phyloP scores from a whole-genome alignment of 257 asterid species.

The Scutellaria baicalensis region DNA sequence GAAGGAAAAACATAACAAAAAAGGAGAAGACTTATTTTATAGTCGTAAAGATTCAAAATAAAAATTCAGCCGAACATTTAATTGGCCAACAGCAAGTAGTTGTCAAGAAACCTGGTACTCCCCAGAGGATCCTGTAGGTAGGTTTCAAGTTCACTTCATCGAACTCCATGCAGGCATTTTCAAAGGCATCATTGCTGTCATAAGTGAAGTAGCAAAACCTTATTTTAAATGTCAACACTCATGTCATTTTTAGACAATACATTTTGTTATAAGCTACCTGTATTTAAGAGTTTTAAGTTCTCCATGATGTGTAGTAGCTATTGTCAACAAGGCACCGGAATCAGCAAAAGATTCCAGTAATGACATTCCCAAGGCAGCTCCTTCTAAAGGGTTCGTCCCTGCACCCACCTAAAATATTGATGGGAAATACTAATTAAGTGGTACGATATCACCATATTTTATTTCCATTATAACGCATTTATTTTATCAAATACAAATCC shows the following conservation, averaged over 20 bases:
- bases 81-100: constrained; percentile 7
- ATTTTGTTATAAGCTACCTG: constrained; percentile 46
- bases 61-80: constrained; percentile 7
- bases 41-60: background rate
- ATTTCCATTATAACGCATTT: background rate
- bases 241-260: constrained; percentile 5
- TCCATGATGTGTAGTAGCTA: constrained; percentile 97
- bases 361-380: constrained; percentile 97
- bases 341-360: constrained; percentile 90
- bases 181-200: constrained; percentile 77
- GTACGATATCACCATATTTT: constrained; percentile 1
- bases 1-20: background rate
- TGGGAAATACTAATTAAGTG: background rate
- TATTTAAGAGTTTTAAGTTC: constrained; percentile 95
- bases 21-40: background rate
- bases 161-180: constrained; percentile 98
- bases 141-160: constrained; percentile 93
- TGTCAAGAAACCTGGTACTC: constrained; percentile 71
- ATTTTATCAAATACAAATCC: background rate
- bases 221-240: constrained; percentile 17
- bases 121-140: constrained; percentile 95
- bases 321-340: constrained; percentile 66
- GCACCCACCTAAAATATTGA: constrained; percentile 74
- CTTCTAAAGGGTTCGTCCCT: constrained; percentile 97
- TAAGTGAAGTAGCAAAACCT: constrained; percentile 16